A percentile compares a stretch with the other conserved stretches of the same genome.
phyloP scores from a whole-genome alignment of 139 green algal species.

The Ettlia oleoabundans region DNA sequence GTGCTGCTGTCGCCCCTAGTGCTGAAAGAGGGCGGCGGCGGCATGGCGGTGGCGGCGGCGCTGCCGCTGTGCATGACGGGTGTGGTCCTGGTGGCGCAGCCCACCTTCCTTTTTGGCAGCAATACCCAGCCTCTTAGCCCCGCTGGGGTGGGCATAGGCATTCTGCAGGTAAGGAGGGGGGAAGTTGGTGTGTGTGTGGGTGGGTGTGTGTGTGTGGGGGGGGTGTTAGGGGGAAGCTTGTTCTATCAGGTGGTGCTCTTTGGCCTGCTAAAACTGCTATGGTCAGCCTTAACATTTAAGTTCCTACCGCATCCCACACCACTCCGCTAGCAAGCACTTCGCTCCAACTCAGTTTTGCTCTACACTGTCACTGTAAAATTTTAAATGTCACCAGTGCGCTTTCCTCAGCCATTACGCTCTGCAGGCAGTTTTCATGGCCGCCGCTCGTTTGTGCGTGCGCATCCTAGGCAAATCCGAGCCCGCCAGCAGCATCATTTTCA shows the following conservation, averaged over 20 bases:
- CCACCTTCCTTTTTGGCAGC: conserved; percentile 29
- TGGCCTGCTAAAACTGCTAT: no score
- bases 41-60: conserved; percentile 1
- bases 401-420: not conserved
- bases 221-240: no score
- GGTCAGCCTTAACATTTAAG: no score
- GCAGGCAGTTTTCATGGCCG: conserved; percentile 44
- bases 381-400: no score
- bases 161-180: conserved; percentile 41
- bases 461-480: conserved; percentile 11
- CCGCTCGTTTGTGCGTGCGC: conserved; percentile 25
- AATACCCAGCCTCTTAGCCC: not conserved
- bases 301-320: no score
- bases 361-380: no score
- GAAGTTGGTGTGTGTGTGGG: no score
- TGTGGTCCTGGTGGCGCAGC: conserved; percentile 50
- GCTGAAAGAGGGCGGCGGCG: not conserved
- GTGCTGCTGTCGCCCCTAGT: not conserved
- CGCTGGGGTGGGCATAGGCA: conserved; percentile 3
- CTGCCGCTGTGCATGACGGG: conserved; percentile 44
- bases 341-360: no score
- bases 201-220: no score
- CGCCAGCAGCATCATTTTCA: conserved; percentile 6
- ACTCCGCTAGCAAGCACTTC: no score
- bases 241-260: no score